These are phyloP conservation scores for Fusarium palustre DNA, from an alignment of 2,329 filamentous ascomycete species.

Conservation along the genomic window DNA sequence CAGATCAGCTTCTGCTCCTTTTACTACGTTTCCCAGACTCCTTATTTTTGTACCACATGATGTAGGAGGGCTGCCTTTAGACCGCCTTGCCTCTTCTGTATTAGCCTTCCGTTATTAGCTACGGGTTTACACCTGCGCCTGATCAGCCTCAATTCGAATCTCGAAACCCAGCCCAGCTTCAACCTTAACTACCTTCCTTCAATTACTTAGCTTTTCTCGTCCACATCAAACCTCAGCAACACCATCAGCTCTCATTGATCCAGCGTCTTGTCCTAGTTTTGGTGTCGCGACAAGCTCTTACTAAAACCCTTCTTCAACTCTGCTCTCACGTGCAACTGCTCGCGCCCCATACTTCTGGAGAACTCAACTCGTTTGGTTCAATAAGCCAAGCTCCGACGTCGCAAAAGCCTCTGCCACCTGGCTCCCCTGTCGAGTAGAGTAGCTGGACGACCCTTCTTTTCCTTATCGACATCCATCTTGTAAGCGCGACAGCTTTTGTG, in stretches of 20 bases:
- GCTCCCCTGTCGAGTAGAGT: constrained; percentile 29
- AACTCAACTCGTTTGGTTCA: constrained; percentile 39
- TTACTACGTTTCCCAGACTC: no score
- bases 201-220: constrained; percentile 13
- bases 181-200: constrained; percentile 22
- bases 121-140: constrained; percentile 39
- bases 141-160: constrained; percentile 47
- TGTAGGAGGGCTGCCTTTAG: constrained; percentile 13
- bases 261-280: constrained; percentile 6
- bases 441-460: constrained; percentile 16
- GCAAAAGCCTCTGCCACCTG: constrained; percentile 36
- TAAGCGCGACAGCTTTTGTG: constrained; percentile 24
- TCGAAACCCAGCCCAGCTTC: constrained; percentile 40
- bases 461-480: constrained; percentile 18
- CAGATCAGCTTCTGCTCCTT: no score
- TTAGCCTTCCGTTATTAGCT: constrained; percentile 32
- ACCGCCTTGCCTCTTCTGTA: constrained; percentile 43
- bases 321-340: constrained; percentile 29
- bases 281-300: constrained; percentile 19
- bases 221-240: constrained; percentile 9
- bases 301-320: constrained; percentile 10
- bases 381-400: constrained; percentile 46
- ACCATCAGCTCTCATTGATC: constrained; percentile 4
- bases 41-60: no score
- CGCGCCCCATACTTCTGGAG: constrained; percentile 35